Conservation (phyloP, 305 asterid genomes). For the Andrographis paniculata region DNA sequence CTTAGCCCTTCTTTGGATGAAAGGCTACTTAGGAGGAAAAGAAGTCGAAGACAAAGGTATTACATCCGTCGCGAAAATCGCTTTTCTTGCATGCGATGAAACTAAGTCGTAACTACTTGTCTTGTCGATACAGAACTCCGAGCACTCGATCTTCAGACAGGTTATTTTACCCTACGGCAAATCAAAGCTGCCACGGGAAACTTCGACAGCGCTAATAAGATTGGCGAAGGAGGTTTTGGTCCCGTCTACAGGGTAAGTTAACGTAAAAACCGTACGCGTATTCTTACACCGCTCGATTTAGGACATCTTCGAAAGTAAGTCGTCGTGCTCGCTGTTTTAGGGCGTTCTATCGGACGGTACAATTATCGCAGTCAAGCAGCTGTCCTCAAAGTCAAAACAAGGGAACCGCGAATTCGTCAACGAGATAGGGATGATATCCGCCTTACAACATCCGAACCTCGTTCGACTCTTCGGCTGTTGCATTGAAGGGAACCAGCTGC, state of each 20-base stretch:
- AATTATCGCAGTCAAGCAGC: conserved; percentile 80
- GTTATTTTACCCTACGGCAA: conserved; percentile 67
- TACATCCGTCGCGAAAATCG: background rate
- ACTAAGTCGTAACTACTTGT: too few species aligned
- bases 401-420: conserved; percentile 84
- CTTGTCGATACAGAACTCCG: conserved; percentile 55
- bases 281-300: conserved; percentile 1
- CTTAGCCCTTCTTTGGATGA: conserved; percentile 43
- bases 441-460: conserved; percentile 78
- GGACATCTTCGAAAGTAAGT: background rate
- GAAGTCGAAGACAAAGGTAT: conserved; percentile 52
- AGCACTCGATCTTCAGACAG: conserved; percentile 81
- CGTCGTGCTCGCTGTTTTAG: conserved; percentile 25
- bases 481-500: conserved; percentile 77
- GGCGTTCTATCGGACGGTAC: conserved; percentile 64
- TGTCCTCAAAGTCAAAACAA: conserved; percentile 81
- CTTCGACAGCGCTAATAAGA: conserved; percentile 70
- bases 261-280: background rate
- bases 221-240: conserved; percentile 98
- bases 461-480: conserved; percentile 85
- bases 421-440: conserved; percentile 95
- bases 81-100: too few species aligned
- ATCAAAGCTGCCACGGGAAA: conserved; percentile 76
- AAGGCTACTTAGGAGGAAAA: conserved; percentile 53
- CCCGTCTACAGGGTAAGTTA: conserved; percentile 70